These are phyloP conservation scores for Penicillium riverlandense DNA, from an alignment of 495 filamentous ascomycete genomes.

Conservation along the genomic window DNA sequence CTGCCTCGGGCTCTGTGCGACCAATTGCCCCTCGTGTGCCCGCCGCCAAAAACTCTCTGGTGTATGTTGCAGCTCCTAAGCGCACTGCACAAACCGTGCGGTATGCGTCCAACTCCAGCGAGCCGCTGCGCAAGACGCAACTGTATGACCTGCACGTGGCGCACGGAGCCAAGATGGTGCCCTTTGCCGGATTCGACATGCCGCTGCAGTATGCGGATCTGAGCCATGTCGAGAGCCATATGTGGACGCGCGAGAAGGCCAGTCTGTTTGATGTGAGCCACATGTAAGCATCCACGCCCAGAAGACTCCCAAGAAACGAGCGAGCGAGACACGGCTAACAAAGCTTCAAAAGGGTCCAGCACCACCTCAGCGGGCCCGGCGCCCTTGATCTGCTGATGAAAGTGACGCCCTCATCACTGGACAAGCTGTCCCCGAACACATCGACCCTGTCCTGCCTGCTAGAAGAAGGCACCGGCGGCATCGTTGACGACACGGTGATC, in stretches of 20 bases:
- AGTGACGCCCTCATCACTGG: conserved; percentile 66
- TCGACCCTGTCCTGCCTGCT: conserved; percentile 80
- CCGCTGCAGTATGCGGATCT: conserved; percentile 78
- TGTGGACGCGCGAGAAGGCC: conserved; percentile 77
- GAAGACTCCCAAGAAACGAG: neutral
- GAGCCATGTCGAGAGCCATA: conserved; percentile 70
- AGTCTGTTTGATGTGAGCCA: conserved; percentile 81
- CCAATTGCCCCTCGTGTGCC: conserved; percentile 12
- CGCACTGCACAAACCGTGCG: conserved; percentile 23
- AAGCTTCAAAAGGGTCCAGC: conserved; percentile 49
- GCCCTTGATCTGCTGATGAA: conserved; percentile 69
- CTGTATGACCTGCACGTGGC: conserved; percentile 77
- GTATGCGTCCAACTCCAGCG: conserved; percentile 55
- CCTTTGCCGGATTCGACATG: conserved; percentile 93
- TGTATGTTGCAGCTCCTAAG: conserved; percentile 2
- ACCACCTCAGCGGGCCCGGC: conserved; percentile 68
- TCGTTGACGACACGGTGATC: conserved; percentile 89
- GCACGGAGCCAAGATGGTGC: conserved; percentile 87
- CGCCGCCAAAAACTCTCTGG: too few relatives aligned
- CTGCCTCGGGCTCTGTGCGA: conserved; percentile 21
- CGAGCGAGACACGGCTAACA: conserved; percentile 4
- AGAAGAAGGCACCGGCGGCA: conserved; percentile 72
- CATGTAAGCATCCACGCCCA: conserved; percentile 32
- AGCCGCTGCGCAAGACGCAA: conserved; percentile 57
- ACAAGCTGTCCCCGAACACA: conserved; percentile 46